Base-by-base conservation (phyloP, 495 filamentous ascomycete species). In the Filosporella fistucella region DNA sequence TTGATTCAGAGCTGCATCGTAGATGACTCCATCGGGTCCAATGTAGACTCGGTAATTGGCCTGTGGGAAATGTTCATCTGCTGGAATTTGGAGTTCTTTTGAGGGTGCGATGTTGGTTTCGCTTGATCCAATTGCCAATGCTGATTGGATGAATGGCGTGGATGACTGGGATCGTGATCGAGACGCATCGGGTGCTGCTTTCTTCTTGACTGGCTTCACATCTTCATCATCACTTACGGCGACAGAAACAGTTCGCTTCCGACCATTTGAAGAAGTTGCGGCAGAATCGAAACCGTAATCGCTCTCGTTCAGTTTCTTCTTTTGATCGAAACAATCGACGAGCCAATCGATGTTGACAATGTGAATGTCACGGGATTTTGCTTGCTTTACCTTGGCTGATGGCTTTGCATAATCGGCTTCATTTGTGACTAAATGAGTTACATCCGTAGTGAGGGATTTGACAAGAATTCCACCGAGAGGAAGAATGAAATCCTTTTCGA, bases 301-400 rank as follows among this genome's bases (percentile, higher is more conserved):
- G 16, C 68, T 63, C 51, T 76, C 77, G 0, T 68, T 41, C 2
- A 76, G 43, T n/a, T 64, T 67, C 12, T 62, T 66, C 14, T 65
- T 66, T 3, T 66, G 58, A 20, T 67, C 50, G 12, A 70, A 56
- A 8, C 74, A 81, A 1, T 77, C 68, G 1, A 73, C 43, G 11
- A 89, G 70, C 85, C 85, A 89, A 6, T 78, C 61, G 4, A 86
- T 45, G 5, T 66, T 69, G 25, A 88, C 78, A 44, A 89, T 70
- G 7, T 69, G 70, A 20, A 84, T 71, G 11, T 57, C 64, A 12
- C 68, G 49, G 0, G 65, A 51, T 14, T 70, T 51, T 12, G 81
- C 77, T 56, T 75, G 64, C 42, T 68, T 59, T 50, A 81, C 80
- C 72, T 63, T 66, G 23, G 44, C 18, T 1, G 65, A 65, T 0